Conservation (phyloP, 2,329 filamentous ascomycete genomes). For the Bipolaris victoriae region DNA sequence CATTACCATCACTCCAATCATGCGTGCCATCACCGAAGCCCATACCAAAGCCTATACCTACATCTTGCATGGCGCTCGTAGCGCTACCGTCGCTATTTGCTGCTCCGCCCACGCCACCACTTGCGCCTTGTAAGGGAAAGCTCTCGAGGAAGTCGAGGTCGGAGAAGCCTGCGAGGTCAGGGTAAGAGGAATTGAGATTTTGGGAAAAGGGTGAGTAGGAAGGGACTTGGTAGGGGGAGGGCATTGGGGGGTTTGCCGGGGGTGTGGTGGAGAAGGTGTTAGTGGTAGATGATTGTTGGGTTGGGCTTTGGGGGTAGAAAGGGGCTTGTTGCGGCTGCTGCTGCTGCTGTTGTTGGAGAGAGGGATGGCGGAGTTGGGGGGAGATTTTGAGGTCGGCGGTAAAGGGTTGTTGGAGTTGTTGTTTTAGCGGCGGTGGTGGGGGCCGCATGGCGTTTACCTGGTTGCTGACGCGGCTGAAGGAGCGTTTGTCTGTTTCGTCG, state of each 20-base stretch:
- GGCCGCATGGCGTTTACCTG: constrained; percentile 44
- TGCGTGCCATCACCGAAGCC: constrained; percentile 58
- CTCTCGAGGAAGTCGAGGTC: constrained; percentile 63
- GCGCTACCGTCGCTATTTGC: too few species aligned
- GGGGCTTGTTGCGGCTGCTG: constrained; percentile 10
- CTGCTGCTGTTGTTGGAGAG: too few species aligned
- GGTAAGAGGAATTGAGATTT: constrained; percentile 36
- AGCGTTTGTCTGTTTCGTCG: constrained; percentile 49
- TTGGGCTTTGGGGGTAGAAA: constrained; percentile 18
- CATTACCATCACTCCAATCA: constrained; percentile 58
- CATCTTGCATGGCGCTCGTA: constrained; percentile 55
- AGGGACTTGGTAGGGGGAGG: constrained; percentile 39
- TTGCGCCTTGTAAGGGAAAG: constrained; percentile 47
- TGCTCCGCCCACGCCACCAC: background rate
- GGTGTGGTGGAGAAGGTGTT: constrained; percentile 16
- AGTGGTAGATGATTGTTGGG: constrained; percentile 14
- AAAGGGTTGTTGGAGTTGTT: constrained; percentile 30
- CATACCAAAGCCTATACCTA: constrained; percentile 65
- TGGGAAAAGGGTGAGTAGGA: constrained; percentile 41
- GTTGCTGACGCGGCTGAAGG: constrained; percentile 47
- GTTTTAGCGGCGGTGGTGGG: constrained; percentile 37
- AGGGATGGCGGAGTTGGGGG: constrained; percentile 39
- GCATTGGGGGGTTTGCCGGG: constrained; percentile 8
- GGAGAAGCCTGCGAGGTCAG: constrained; percentile 47
- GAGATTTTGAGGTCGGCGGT: constrained; percentile 41